Evolutionary conservation across 257 asterid species (phyloP), one percentile per base, ranked within the genome.

Genomic region (Capsicum baccatum): DNA sequence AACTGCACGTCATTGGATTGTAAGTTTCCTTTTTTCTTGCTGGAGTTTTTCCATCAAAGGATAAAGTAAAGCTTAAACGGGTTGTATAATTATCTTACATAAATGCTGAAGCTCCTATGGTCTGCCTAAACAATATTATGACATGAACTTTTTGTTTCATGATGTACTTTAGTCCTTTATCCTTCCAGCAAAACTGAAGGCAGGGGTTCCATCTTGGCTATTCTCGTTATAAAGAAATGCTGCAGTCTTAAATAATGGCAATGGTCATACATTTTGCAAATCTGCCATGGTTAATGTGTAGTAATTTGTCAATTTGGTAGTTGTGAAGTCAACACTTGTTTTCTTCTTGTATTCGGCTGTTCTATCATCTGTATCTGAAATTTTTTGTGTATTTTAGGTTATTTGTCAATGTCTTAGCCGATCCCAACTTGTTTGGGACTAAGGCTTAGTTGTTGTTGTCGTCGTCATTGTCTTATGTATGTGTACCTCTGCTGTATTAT

Each of bases 401-500:
- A 48, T 11, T 37, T 19, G 59, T 73, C 52, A 15, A 2, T 37
- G 78, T 68, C 54, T 68, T 68, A 12, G 7, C 15, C 3, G 9
- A 66, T 13, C 47, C 71, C 48, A 33, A 15, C 73, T 66, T 66
- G 73, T 33, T 66, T 13, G n/a, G 11, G 17, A 13, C 19, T 33
- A 52, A 52, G 56, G 54, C 11, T 48, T 48, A 48, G 3, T 9
- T 48, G 3, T 48, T 48, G 73, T 66, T 66, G 37, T 66, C 11
- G n/a, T 33, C 48, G n/a, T 33, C 48, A 52, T 48, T 21, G 26
- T 76, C 48, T 52, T 76, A 16, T 76, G 60, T 21, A 74, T 94
- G 97, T 87, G 83, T 90, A 85, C 96, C 96, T 3, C 82, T 95
- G 84, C 94, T 97, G 79, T 94, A 97, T 70, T 89, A 94, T 0